These are phyloP conservation scores for Hyphopichia fennica DNA, from an alignment of 1,139 yeast genomes.

Conservation along the genomic window DNA sequence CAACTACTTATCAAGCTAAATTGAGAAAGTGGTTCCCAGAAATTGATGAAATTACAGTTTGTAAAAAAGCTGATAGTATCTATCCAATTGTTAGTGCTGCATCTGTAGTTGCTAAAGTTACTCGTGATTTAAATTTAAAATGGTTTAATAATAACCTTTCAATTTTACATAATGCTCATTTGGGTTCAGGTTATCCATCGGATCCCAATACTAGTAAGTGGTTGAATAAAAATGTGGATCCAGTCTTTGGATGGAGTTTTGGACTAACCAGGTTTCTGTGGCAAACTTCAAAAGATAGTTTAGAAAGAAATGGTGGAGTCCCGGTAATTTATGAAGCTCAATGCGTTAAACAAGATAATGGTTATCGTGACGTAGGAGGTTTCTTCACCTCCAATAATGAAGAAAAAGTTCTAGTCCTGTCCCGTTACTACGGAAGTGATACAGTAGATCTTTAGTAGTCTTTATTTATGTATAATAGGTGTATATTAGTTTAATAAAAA, in stretches of 20 bases:
- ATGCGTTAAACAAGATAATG: conserved; percentile 25
- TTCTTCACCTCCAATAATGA: conserved; percentile 17
- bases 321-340: conserved; percentile 42
- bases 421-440: conserved; percentile 2
- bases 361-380: conserved; percentile 31
- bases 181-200: conserved; percentile 95
- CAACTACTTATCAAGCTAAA: conserved; percentile 76
- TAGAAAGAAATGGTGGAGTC: conserved; percentile 53
- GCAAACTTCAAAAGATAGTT: conserved; percentile 84
- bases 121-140: conserved; percentile 74
- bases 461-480: too few species aligned
- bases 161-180: conserved; percentile 25
- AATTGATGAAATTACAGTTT: conserved; percentile 72
- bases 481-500: too few species aligned
- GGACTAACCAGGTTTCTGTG: conserved; percentile 82
- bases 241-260: conserved; percentile 83
- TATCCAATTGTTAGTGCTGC: conserved; percentile 95
- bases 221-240: conserved; percentile 63
- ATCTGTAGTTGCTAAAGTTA: conserved; percentile 95
- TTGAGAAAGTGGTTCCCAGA: conserved; percentile 67
- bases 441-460: background rate
- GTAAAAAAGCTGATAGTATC: conserved; percentile 94
- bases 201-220: conserved; percentile 83
- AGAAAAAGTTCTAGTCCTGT: background rate
- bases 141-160: conserved; percentile 24